Evolutionary conservation across 2,329 filamentous ascomycete species (phyloP), one percentile per base, ranked within the genome.

Genomic region (Ophiocordyceps sinensis): DNA sequence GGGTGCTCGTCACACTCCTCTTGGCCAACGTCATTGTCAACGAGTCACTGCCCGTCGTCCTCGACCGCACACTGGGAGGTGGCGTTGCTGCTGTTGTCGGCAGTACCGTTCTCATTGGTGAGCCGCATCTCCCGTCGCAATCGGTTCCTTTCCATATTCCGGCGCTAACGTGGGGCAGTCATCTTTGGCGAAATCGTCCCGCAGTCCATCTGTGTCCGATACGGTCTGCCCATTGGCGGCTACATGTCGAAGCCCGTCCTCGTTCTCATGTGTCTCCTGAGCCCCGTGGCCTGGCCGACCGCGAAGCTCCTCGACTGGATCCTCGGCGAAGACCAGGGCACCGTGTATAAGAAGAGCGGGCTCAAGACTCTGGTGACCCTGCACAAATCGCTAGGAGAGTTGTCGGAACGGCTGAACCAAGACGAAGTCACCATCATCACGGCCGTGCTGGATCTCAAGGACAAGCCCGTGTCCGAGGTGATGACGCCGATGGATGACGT

Each of bases 401-500:
- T 83, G 28, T 82, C 82, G 32, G 87, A 98, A 56, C 82, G 91
- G 43, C 68, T 98, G 41, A 96, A 95, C 61, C 83, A 94, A 51
- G 91, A 98, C 56, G 91, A 98, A 61, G 91, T 98, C 49, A 96
- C 91, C 45, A 98, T 98, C 59, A 98, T 98, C 61, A 94, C 85
- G 49, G 89, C 91, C 31, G 91, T 96, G 13, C 67, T 98, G 43
- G 91, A 98, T 57, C 70, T 98, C 49, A 98, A 96, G 66, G 88
- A 91, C 50, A 98, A 98, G 66, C 73, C 89, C 0, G 88, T 98
- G 7, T 86, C 85, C 36, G 83, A 78, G 55, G 94, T 98, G 56
- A 98, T 98, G 91, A 98, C 93, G 0, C 91, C 91, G 1, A 96
- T 98, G 84, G 79, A 85, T 37, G 88, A 98, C 56, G 91, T 96